A percentile compares a stretch with the other conserved stretches of the same genome.
Conservation (phyloP, 139 green algal genomes). For the Astrephomene gubernaculifera region DNA sequence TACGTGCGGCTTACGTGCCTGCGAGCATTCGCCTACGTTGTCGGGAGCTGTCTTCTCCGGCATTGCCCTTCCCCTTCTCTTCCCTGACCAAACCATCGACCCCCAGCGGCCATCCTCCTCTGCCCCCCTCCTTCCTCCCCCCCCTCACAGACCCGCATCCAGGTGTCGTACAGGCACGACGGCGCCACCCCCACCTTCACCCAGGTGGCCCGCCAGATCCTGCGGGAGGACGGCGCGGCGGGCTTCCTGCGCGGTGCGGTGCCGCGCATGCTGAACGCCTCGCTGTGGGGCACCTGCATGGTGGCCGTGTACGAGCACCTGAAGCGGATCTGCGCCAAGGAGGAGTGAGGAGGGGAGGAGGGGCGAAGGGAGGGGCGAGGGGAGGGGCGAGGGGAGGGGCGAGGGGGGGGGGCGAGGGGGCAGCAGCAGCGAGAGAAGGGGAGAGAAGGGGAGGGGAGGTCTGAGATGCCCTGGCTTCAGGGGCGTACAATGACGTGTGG, state of each 20-base stretch:
- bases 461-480: too few species aligned
- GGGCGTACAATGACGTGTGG: too few species aligned
- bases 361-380: neutral
- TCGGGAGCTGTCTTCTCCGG: too few species aligned
- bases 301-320: conserved; percentile 83
- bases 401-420: neutral
- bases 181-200: conserved; percentile 41
- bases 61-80: too few species aligned
- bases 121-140: neutral
- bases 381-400: neutral
- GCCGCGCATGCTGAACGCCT: conserved; percentile 83
- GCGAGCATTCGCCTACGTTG: too few species aligned
- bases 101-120: neutral
- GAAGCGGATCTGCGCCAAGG: conserved; percentile 73
- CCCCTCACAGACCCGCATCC: conserved; percentile 63
- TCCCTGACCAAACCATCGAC: too few species aligned
- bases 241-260: conserved; percentile 78
- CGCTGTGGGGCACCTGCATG: conserved; percentile 92
- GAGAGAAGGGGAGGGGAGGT: neutral
- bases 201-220: conserved; percentile 63
- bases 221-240: conserved; percentile 72
- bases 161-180: conserved; percentile 68
- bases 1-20: too few species aligned
- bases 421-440: neutral
- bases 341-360: neutral